Evolutionary conservation across 2,329 filamentous ascomycete species (phyloP), one percentile per base, ranked within the genome.

Genomic region (Pyrenophora tritici-repentis): DNA sequence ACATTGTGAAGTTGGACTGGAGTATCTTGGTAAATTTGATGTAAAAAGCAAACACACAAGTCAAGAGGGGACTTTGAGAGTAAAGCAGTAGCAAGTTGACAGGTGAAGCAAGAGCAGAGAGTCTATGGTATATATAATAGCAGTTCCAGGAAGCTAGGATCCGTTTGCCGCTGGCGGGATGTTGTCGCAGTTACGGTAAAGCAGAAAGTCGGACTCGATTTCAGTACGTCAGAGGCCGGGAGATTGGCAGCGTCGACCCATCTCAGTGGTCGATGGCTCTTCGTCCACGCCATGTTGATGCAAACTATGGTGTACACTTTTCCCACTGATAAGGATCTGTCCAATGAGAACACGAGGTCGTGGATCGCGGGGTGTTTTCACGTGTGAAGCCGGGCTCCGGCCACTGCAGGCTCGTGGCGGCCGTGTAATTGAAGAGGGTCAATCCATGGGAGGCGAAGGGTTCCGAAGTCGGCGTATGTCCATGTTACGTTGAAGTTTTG

Each of bases 221-320:
- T 58, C 85, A 83, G 70, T 83, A 71, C 87, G 85, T 78, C 87
- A 88, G 40, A 96, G 81, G 71, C 89, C 63, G 63, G 50, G 50
- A 34, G 58, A 56, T 56, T 58, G 58, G 41, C 46, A 79, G 96
- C 91, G 91, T 87, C 59, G 84, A 72, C 85, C 83, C 41, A 91
- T 61, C 54, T 58, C 54, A 68, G 61, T 69, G 67, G 68, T 59
- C 62, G 53, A 61, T 58, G 49, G 62, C 40, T 47, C 43, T 34
- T 48, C 51, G 50, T 53, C 45, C 40, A 32, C 44, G 56, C 56
- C 47, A 51, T 56, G 38, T 57, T 54, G 59, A 63, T 65, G 59
- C 61, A 65, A 67, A 67, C 64, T 57, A 58, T 72, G 62, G 65
- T 71, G 67, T 71, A 40, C 61, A 56, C 50, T 36, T 58, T 49